These are phyloP conservation scores for Favolaschia claudopus DNA, from an alignment of 768 basidiomycete species.

Conservation along the genomic window DNA sequence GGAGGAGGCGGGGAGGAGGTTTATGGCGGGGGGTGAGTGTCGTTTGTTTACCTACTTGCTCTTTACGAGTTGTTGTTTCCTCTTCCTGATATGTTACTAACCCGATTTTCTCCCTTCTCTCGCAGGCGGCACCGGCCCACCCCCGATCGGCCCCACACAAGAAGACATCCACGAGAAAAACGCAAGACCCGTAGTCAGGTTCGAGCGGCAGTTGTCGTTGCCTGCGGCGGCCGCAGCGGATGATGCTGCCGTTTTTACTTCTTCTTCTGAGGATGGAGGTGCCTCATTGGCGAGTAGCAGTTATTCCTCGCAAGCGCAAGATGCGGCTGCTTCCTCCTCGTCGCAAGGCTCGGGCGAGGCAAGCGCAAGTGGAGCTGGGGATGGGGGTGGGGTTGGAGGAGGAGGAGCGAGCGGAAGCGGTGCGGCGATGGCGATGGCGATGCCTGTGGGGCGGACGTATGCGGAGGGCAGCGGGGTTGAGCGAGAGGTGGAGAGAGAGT, in stretches of 20 bases:
- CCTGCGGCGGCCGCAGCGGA: too few species aligned
- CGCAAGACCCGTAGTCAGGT: slow-evolving; percentile 43
- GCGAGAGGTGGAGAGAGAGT: neutral
- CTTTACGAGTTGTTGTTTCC: neutral
- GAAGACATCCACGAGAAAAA: slow-evolving; percentile 56
- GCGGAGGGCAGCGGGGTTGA: too few species aligned
- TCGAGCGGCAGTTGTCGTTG: slow-evolving; percentile 5
- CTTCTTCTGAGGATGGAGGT: too few species aligned
- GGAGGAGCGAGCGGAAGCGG: too few species aligned
- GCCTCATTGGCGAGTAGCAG: too few species aligned
- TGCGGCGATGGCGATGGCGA: too few species aligned
- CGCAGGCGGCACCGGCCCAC: slow-evolving; percentile 8
- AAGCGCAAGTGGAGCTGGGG: too few species aligned
- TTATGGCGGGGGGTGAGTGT: neutral
- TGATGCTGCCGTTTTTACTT: too few species aligned
- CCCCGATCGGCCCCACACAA: slow-evolving; percentile 44
- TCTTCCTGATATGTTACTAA: neutral
- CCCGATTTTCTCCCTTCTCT: neutral
- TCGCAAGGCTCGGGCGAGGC: too few species aligned
- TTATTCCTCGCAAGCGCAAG: too few species aligned
- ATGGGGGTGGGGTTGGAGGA: neutral
- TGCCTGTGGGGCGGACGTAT: too few species aligned
- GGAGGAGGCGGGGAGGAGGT: slow-evolving; percentile 32
- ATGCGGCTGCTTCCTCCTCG: too few species aligned
- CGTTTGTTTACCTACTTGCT: neutral